Base-by-base conservation (phyloP, 2,329 filamentous ascomycete species). In the Echinosphaeria canescens region DNA sequence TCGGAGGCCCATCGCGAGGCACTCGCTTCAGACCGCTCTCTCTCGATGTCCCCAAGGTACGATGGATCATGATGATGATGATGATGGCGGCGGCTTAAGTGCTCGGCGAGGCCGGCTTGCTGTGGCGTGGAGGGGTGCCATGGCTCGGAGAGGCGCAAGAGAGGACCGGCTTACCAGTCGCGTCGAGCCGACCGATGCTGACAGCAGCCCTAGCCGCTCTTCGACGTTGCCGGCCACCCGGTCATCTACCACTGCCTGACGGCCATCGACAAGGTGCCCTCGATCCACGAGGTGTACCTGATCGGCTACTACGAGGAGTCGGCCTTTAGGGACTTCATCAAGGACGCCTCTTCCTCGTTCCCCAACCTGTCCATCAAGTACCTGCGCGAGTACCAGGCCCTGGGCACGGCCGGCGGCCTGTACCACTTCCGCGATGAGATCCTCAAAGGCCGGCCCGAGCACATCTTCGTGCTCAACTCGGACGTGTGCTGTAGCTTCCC, bases 401-500 rank as follows among this genome's bases (percentile, higher is more conserved):
- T 98, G 34, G 88, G 88, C 46, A 95, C 88, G 10, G 88, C 88
- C 16, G 88, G 88, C 39, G 88, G 88, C 33, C 69, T 98, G 24
- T 98, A 95, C 64, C 88, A 95, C 58, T 95, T 98, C 71, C 81
- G 88, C 47, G 88, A 98, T 66, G 81, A 81, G 37, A 95, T 98
- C 46, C 70, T 95, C 49, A 95, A 93, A 60, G 84, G 85, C 44
- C 71, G 74, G 36, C 88, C 88, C 22, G 84, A 93, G 51, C 75
- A 81, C 42, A 80, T 95, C 56, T 93, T 98, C 49, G 88, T 98
- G 30, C 64, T 95, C 46, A 98, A 98, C 50, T 85, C 84, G 40
- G 88, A 95, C 49, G 85, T 95, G 38, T 98, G 88, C 74, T 95
- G 88, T 57, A 92, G 82, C 13, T 98, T 95, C 62, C 88, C 88